Conservation (phyloP, 495 filamentous ascomycete species). For the Tuber aestivum region DNA sequence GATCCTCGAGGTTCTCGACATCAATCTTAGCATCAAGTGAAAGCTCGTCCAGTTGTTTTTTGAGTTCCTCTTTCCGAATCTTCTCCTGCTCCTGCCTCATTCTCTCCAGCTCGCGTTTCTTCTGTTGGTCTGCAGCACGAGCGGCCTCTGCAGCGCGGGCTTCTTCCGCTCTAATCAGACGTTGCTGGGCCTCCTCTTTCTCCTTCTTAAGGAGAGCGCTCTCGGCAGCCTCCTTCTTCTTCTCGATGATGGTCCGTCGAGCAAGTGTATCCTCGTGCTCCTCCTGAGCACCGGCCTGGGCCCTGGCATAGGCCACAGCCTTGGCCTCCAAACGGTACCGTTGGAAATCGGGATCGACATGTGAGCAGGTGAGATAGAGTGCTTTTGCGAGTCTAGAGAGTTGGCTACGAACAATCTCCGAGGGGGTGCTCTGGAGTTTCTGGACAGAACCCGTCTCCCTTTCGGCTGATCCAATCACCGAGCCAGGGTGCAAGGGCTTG, state of each 20-base stretch:
- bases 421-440: conserved; percentile 91
- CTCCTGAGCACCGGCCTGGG: conserved; percentile 77
- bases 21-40: conserved; percentile 80
- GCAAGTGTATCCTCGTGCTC: conserved; percentile 86
- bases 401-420: conserved; percentile 94
- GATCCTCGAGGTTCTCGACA: conserved; percentile 63
- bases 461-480: conserved; percentile 81
- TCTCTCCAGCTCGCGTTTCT: conserved; percentile 80
- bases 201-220: conserved; percentile 77
- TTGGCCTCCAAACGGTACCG: conserved; percentile 70
- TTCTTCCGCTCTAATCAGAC: conserved; percentile 74
- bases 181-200: conserved; percentile 82
- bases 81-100: conserved; percentile 83
- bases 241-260: conserved; percentile 83
- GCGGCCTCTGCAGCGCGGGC: conserved; percentile 79
- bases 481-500: conserved; percentile 83
- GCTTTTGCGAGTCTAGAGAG: conserved; percentile 85
- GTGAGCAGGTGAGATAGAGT: conserved; percentile 85
- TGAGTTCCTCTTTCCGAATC: conserved; percentile 86
- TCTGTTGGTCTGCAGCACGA: conserved; percentile 82
- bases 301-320: conserved; percentile 69
- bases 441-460: conserved; percentile 78
- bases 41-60: conserved; percentile 91
- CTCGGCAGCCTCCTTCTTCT: conserved; percentile 90
- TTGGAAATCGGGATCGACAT: conserved; percentile 84